Conservation (phyloP, 805 yeast genomes). For the Hyphopichia homilentoma region DNA sequence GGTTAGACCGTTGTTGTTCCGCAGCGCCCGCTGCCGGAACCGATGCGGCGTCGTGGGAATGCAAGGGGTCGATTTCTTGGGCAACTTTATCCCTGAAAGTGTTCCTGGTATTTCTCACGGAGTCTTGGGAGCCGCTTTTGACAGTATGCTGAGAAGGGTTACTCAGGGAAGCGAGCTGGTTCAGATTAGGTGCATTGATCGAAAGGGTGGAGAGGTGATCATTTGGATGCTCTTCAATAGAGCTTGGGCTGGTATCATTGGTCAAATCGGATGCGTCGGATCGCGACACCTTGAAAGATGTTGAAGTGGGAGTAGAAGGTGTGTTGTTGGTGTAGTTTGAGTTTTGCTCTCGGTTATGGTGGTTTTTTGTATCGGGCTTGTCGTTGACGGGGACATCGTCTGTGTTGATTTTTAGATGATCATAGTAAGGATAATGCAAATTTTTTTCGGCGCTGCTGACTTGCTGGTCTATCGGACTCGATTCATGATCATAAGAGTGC, state of each 20-base stretch:
- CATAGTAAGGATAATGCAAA: too few species aligned
- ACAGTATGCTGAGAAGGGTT: background rate
- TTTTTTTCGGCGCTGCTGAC: too few species aligned
- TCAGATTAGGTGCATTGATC: too few species aligned
- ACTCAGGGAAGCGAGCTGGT: too few species aligned
- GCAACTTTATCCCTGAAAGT: background rate
- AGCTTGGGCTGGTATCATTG: constrained; percentile 24
- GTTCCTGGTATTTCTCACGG: background rate
- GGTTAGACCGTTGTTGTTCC: background rate
- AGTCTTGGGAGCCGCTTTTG: background rate
- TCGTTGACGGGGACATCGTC: constrained; percentile 1
- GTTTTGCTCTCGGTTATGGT: background rate
- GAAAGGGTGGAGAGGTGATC: background rate
- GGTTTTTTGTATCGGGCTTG: background rate
- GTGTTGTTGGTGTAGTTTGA: constrained; percentile 5
- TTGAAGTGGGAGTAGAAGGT: constrained; percentile 19
- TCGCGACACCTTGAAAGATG: constrained; percentile 20
- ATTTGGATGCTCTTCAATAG: constrained; percentile 5
- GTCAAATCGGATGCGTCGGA: constrained; percentile 20
- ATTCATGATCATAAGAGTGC: too few species aligned
- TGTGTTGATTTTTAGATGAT: too few species aligned
- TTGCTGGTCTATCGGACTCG: too few species aligned
- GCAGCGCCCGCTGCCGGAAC: background rate
- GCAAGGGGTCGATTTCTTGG: background rate
- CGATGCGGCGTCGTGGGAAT: background rate